Conservation (phyloP, 1,284 basidiomycete genomes). For the Leccinum angustisporum region DNA sequence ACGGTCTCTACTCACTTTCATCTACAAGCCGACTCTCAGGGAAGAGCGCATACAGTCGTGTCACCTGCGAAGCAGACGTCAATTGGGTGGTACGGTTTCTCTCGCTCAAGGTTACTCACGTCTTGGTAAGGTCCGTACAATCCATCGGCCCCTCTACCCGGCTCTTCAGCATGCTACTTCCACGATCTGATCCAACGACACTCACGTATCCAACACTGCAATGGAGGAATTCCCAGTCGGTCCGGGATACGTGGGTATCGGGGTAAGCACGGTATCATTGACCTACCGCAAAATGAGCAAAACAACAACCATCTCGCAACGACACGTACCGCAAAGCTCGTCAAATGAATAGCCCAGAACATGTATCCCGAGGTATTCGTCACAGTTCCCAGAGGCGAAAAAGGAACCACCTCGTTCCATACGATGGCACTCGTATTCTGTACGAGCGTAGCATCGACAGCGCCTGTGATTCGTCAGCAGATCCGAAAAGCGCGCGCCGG, state of each 20-base stretch:
- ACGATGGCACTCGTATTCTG: conserved; percentile 55
- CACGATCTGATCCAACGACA: conserved; percentile 12
- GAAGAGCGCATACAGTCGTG: conserved; percentile 63
- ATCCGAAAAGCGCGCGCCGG: background rate
- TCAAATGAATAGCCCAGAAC: conserved; percentile 75
- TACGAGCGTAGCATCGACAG: conserved; percentile 69
- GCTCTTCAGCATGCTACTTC: conserved; percentile 4
- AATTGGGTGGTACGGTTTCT: conserved; percentile 5
- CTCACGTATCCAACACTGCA: conserved; percentile 76
- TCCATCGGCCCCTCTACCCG: conserved; percentile 67
- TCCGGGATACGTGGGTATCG: conserved; percentile 68
- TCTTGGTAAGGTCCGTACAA: conserved; percentile 83
- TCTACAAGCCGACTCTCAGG: conserved; percentile 72
- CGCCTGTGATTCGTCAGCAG: conserved; percentile 44
- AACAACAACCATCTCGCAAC: background rate
- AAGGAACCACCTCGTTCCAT: conserved; percentile 75
- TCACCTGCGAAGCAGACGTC: conserved; percentile 49
- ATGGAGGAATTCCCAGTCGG: conserved; percentile 58
- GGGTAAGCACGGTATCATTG: conserved; percentile 55
- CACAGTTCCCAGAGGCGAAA: conserved; percentile 58
- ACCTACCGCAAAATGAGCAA: conserved; percentile 43
- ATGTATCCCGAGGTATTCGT: conserved; percentile 71
- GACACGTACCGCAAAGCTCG: conserved; percentile 51
- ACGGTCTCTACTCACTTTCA: conserved; percentile 35
- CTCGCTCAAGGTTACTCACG: conserved; percentile 40